Base-by-base conservation (phyloP, 345 rosid species). In the Atalantia buxifolia region DNA sequence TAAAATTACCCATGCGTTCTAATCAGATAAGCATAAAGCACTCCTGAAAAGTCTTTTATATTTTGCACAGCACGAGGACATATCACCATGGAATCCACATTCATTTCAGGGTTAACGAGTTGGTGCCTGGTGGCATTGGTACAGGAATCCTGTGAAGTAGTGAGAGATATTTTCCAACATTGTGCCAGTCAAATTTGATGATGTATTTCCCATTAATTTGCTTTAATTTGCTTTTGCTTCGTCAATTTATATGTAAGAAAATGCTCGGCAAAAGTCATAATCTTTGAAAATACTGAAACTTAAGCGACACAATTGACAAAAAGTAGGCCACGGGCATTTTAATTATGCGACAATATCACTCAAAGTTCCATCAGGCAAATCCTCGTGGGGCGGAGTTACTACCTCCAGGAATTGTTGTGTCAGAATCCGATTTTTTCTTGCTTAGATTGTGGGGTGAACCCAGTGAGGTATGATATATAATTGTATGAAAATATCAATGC, bases 381-480 rank as follows among this genome's bases (percentile, higher is more conserved):
- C 99, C 99, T 9, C 98, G 80, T 78, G 98, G 99, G 77, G 93
- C 96, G n/a, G 97, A 93, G 89, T 81, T 82, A 83, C 88, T 95
- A 67, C 99, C 98, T 76, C 96, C 98, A 21, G 95, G 92, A 70
- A 95, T 95, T 76, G 78, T 95, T 62, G 98, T 83, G 69, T 68
- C 97, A 60, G 92, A 93, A 87, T 80, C 97, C 7, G 99, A 95
- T 83, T 82, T 93, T 36, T 90, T 90, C 86, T 80, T 89, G 87
- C 97, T 90, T 83, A 89, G 97, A 85, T 88, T 95, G 85, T 95
- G 96, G 98, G 99, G 98, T 80, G 97, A 93, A 63, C 99, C 99
- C 9, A 86, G 84, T 86, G 94, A 93, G 89, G 99, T 95, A 88
- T 75, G 86, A 71, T 79, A n/a, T 33, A 27, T 18, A 28, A 67